Percentiles rank a stretch among this genome's conserved stretches.
These are phyloP conservation scores for Neurospora cerealis DNA, from an alignment of 495 filamentous ascomycete species.

Conservation along the genomic window DNA sequence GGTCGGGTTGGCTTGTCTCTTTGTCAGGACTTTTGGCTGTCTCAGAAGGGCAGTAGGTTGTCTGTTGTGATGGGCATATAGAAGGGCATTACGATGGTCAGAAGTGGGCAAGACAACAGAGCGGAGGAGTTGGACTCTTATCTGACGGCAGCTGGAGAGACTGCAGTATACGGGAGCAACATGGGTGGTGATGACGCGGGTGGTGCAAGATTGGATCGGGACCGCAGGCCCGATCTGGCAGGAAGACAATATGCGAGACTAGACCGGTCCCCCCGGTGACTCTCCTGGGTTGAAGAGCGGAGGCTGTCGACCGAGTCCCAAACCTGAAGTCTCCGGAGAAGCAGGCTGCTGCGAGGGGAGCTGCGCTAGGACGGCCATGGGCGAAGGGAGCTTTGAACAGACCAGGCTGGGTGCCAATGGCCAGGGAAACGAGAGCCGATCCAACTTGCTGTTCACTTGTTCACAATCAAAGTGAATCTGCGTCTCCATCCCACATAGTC, in stretches of 20 bases:
- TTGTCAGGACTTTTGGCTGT: not conserved
- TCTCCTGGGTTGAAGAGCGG: not conserved
- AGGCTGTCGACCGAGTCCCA: not conserved
- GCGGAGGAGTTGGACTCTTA: not conserved
- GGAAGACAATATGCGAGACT: conserved; percentile 15
- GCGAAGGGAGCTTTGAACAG: not conserved
- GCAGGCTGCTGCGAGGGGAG: not conserved
- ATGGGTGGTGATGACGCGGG: not conserved
- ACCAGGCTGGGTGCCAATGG: not conserved
- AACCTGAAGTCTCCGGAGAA: not conserved
- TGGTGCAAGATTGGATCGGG: not conserved
- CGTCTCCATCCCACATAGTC: not conserved
- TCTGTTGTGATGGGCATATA: not conserved
- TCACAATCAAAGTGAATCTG: not conserved
- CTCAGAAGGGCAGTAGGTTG: not conserved
- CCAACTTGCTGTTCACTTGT: not conserved
- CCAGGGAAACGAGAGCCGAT: not conserved
- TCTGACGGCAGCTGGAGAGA: not conserved
- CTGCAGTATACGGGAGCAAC: not conserved
- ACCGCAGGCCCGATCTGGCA: conserved; percentile 4
- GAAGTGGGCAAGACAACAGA: not conserved
- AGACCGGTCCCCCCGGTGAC: not conserved
- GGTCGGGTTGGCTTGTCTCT: not conserved
- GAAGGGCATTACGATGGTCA: not conserved
- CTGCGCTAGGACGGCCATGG: not conserved